Conservation (phyloP, 2,329 filamentous ascomycete species). For the Alternaria dauci region DNA sequence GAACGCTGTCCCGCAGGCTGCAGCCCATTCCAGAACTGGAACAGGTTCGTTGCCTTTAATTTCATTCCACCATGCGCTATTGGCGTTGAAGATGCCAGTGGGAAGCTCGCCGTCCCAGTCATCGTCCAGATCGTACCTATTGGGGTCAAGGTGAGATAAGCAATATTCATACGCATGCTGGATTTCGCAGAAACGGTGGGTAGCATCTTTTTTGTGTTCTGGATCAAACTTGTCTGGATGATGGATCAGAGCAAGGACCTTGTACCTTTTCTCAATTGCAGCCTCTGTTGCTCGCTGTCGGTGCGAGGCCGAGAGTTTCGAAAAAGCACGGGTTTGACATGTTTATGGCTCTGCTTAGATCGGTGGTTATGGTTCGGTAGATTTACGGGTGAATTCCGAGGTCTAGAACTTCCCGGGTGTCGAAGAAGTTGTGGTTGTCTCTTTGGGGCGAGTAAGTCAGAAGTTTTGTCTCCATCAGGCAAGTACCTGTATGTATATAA, state of each 20-base stretch:
- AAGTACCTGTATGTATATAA: no score
- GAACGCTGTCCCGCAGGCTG: not conserved
- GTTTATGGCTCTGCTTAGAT: not conserved
- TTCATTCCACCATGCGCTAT: constrained; percentile 6
- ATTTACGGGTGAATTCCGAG: no score
- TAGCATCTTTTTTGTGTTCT: not conserved
- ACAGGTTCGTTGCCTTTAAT: constrained; percentile 2
- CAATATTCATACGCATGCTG: constrained; percentile 11
- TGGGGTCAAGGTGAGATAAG: not conserved
- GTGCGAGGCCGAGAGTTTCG: not conserved
- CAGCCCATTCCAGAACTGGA: constrained; percentile 3
- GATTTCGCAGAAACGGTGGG: constrained; percentile 7
- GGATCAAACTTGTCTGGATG: constrained; percentile 11
- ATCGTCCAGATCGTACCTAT: not conserved
- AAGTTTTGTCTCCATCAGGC: no score
- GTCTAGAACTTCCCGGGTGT: not conserved
- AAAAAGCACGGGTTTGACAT: not conserved
- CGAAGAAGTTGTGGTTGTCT: not conserved
- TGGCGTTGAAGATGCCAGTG: not conserved
- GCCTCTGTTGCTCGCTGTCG: constrained; percentile 7
- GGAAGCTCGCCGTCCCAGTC: constrained; percentile 6
- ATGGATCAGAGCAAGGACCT: constrained; percentile 2
- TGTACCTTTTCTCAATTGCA: constrained; percentile 5
- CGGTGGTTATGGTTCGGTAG: not conserved
- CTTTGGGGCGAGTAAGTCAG: not conserved